Base-by-base conservation (phyloP, 1,284 basidiomycete genomes). In the Moesziomyces antarcticus region DNA sequence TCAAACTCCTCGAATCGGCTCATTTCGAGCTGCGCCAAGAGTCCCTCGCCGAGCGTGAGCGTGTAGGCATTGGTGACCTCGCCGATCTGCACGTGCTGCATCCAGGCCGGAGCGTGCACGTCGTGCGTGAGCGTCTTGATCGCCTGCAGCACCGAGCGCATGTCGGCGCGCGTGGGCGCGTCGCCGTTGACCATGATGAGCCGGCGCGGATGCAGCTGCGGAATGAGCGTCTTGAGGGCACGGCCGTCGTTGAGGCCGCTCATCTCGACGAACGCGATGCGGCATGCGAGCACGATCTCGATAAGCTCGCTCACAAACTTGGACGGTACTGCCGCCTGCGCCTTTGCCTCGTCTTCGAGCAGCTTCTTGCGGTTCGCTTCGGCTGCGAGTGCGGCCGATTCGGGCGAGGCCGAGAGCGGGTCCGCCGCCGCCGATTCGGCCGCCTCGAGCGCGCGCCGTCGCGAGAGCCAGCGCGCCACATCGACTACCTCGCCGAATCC, bases 401-500 rank as follows among this genome's bases (percentile, higher is more conserved):
- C 69, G 13, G 37, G 37, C 37, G 37, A 40, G 37, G 37, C 16
- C 18, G 63, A 50, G 1, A 52, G 44, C 5, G 57, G 48, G 24
- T 60, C 54, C 4, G 56, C 53, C 22, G 56, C 56, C 6, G 59
- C 54, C 9, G 55, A 58, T 47, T 61, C 66, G 21, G 57, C 64
- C 3, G 46, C 79, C 54, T 82, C 80, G 20, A 82, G 45, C n/a
- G 76, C 65, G 5, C 73, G 59, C 2, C 77, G 58, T 5, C 77
- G 70, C 10, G 65, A 74, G 3, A 83, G 65, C 82, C 92, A 33
- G 90, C 94, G 21, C 94, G 61, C 50, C 5, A 78, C 91, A 84
- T 99, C 96, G 47, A 98, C 87, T 7, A 91, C 92, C 86, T 99
- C 97, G 1, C 97, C 97, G 84, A 94, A 99, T 70, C 92, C 92